Percentiles rank a stretch among this genome's conserved stretches.
phyloP scores from a whole-genome alignment of 305 asterid genomes.

The Solanum hybrid region DNA sequence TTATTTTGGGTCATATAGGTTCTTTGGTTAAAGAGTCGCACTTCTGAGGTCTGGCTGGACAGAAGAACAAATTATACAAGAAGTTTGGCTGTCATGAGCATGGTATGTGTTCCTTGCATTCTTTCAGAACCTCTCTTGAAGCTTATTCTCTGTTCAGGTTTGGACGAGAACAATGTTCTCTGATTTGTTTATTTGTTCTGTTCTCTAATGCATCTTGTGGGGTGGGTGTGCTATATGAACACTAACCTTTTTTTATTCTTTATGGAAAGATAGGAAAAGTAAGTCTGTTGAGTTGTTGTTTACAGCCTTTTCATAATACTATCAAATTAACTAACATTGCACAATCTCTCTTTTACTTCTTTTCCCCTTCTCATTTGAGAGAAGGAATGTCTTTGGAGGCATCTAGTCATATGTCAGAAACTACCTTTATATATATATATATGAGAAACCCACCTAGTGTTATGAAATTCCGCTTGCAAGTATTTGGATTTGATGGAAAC shows the following conservation, averaged over 20 bases:
- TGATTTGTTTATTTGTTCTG: background rate
- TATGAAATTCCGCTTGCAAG: background rate
- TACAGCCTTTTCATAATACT: background rate
- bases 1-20: slow-evolving; percentile 35
- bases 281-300: background rate
- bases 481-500: background rate
- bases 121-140: slow-evolving; percentile 1
- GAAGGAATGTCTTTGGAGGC: background rate
- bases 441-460: background rate
- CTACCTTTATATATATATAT: background rate
- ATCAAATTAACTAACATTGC: background rate
- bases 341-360: background rate
- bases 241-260: background rate
- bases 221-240: background rate
- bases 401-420: background rate
- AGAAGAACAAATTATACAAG: slow-evolving; percentile 97
- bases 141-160: background rate
- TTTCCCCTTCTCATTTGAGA: background rate
- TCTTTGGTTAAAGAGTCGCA: slow-evolving; percentile 98
- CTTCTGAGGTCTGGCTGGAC: slow-evolving; percentile 96
- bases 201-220: background rate
- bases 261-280: background rate
- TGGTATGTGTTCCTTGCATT: slow-evolving; percentile 39
- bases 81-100: slow-evolving; percentile 99
- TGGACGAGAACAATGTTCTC: background rate